Evolutionary conservation across 2,329 filamentous ascomycete species (phyloP).

Genomic region (Verticillium nonalfalfae): DNA sequence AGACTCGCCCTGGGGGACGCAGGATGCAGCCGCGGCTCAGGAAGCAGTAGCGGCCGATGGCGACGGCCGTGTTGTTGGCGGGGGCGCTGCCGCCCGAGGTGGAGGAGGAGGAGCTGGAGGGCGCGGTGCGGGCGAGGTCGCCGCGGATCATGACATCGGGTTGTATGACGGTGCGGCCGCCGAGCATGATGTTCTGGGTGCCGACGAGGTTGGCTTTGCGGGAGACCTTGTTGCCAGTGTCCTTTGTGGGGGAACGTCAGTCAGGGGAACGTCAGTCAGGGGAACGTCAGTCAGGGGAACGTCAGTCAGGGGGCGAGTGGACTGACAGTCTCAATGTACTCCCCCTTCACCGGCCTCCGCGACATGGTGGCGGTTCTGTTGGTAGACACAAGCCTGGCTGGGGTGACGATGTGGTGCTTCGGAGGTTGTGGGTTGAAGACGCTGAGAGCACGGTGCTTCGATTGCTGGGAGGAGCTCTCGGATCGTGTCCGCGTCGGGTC

Average conservation of each 20-base stretch:
- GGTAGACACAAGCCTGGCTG: not conserved
- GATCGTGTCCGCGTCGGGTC: not conserved
- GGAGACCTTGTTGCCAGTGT: conserved; percentile 97
- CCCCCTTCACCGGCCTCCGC: conserved; percentile 72
- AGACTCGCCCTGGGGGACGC: conserved; percentile 75
- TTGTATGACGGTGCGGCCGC: conserved; percentile 93
- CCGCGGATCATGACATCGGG: conserved; percentile 91
- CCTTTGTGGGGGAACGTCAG: no score
- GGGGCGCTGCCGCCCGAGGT: conserved; percentile 29
- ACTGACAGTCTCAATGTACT: conserved; percentile 92
- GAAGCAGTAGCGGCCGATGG: conserved; percentile 88
- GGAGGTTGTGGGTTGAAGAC: not conserved
- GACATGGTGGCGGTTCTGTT: conserved; percentile 51
- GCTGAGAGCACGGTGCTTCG: not conserved
- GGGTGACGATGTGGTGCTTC: not conserved
- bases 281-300: no score
- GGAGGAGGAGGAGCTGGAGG: conserved; percentile 28
- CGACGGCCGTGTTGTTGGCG: conserved; percentile 62
- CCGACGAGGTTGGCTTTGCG: conserved; percentile 87
- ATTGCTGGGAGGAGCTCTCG: not conserved
- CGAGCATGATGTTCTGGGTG: conserved; percentile 96
- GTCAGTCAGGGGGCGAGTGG: no score
- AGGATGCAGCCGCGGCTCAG: conserved; percentile 73
- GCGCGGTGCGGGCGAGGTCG: conserved; percentile 63
- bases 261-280: conserved; percentile 6